These are phyloP conservation scores for Perkinsus marinus DNA, from an alignment of 169 alveolate species.

Conservation along the genomic window DNA sequence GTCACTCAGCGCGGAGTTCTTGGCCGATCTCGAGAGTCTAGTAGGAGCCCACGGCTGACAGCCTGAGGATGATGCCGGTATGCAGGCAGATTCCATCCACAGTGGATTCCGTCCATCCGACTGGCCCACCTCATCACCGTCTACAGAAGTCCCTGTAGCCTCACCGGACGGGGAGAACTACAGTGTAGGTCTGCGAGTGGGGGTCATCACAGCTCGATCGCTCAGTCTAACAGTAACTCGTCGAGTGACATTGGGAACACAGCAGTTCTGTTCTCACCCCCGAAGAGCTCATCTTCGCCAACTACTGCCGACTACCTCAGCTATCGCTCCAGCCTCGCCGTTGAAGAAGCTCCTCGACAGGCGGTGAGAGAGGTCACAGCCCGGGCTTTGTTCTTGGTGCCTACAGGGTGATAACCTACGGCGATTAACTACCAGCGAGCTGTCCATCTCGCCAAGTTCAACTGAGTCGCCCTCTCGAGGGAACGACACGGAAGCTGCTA, in stretches of 20 bases:
- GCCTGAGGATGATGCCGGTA: not conserved
- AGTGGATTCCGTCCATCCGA: not conserved
- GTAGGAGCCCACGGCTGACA: not conserved
- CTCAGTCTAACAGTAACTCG: not conserved
- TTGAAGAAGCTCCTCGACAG: not conserved
- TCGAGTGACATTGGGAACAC: not conserved
- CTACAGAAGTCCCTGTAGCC: not conserved
- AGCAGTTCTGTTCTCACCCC: not conserved
- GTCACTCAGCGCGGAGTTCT: not conserved
- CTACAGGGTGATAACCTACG: not conserved
- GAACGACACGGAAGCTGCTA: not conserved
- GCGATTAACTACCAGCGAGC: not conserved
- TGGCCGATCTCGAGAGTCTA: not conserved
- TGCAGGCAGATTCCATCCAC: not conserved
- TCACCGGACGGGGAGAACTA: not conserved
- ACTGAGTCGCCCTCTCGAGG: not conserved
- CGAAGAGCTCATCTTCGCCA: not conserved
- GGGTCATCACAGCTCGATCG: not conserved
- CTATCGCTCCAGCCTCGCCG: not conserved
- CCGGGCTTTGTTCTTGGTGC: too few species aligned
- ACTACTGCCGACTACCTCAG: not conserved
- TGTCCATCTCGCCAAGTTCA: not conserved
- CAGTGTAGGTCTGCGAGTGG: not conserved
- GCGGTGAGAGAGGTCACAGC: not conserved
- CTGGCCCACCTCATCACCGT: not conserved